These are phyloP conservation scores for Hirsutella thompsonii DNA, from an alignment of 2,329 filamentous ascomycete genomes.

Conservation along the genomic window DNA sequence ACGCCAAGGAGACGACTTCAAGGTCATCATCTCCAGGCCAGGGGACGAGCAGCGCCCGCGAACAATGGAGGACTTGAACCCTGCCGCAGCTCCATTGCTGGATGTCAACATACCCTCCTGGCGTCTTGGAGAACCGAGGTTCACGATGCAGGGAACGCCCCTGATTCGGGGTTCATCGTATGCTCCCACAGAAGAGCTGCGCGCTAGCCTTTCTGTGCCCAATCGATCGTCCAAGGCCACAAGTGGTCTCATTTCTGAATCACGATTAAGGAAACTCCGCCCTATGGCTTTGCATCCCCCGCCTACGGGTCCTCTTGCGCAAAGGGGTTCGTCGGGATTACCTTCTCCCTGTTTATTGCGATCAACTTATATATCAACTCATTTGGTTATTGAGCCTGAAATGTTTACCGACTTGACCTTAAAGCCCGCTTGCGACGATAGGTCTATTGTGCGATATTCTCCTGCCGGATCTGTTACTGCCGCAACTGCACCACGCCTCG, in stretches of 20 bases:
- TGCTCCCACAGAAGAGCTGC: slow-evolving; percentile 58
- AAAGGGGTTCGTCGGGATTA: slow-evolving; percentile 11
- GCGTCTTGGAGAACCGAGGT: slow-evolving; percentile 68
- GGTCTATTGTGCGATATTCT: slow-evolving; percentile 71
- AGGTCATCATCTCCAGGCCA: slow-evolving; percentile 67
- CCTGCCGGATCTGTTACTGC: slow-evolving; percentile 65
- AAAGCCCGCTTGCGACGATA: slow-evolving; percentile 67
- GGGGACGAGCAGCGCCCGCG: slow-evolving; percentile 45
- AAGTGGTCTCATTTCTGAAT: slow-evolving; percentile 11
- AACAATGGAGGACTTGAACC: slow-evolving; percentile 44
- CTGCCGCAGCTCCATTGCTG: slow-evolving; percentile 38
- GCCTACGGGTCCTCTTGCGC: slow-evolving; percentile 10
- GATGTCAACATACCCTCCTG: slow-evolving; percentile 74
- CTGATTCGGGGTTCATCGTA: slow-evolving; percentile 73
- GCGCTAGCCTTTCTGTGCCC: slow-evolving; percentile 45
- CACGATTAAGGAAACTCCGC: slow-evolving; percentile 21
- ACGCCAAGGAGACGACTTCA: slow-evolving; percentile 56
- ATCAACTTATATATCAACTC: slow-evolving; percentile 35
- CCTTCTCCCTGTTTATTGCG: slow-evolving; percentile 27
- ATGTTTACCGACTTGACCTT: slow-evolving; percentile 76
- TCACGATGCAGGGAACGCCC: slow-evolving; percentile 63
- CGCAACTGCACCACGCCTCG: slow-evolving; percentile 78
- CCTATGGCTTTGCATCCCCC: slow-evolving; percentile 23
- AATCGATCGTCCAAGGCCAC: slow-evolving; percentile 20
- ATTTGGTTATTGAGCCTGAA: slow-evolving; percentile 48